Evolutionary conservation across 345 rosid genomes (phyloP).

Genomic region (Gossypium sturtianum): DNA sequence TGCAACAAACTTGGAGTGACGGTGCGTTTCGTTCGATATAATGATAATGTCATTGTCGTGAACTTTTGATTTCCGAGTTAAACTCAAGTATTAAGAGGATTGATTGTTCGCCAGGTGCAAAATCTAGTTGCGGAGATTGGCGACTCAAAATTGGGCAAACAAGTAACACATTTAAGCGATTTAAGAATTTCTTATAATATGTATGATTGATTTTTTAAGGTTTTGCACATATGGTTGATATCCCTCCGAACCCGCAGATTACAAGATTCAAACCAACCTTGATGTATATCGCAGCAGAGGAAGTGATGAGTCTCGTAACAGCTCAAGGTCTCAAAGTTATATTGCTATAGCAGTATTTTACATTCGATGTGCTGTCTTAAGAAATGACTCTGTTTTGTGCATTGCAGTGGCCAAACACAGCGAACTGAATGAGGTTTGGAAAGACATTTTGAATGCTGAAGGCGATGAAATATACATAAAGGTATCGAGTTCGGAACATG

Average conservation of each 20-base stretch:
- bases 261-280: conserved; percentile 73
- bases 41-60: not conserved
- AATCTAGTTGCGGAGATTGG: conserved; percentile 93
- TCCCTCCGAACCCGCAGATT: conserved; percentile 39
- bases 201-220: not conserved
- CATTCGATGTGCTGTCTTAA: not conserved
- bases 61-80: not conserved
- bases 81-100: conserved; percentile 12
- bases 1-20: conserved; percentile 76
- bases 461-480: conserved; percentile 95
- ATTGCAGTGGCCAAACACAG: conserved; percentile 70
- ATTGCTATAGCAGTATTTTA: not conserved
- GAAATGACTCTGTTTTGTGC: conserved; percentile 9
- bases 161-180: conserved; percentile 38
- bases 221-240: not conserved
- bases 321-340: conserved; percentile 71
- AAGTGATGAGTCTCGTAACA: conserved; percentile 95
- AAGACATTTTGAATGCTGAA: conserved; percentile 83
- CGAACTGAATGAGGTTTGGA: conserved; percentile 89
- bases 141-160: conserved; percentile 90
- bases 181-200: conserved; percentile 6
- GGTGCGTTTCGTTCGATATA: conserved; percentile 28
- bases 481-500: conserved; percentile 30
- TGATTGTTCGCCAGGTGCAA: conserved; percentile 50
- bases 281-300: conserved; percentile 83